These are phyloP conservation scores for Hepatocystis sp. DNA, from an alignment of 169 alveolate species.

Conservation along the genomic window DNA sequence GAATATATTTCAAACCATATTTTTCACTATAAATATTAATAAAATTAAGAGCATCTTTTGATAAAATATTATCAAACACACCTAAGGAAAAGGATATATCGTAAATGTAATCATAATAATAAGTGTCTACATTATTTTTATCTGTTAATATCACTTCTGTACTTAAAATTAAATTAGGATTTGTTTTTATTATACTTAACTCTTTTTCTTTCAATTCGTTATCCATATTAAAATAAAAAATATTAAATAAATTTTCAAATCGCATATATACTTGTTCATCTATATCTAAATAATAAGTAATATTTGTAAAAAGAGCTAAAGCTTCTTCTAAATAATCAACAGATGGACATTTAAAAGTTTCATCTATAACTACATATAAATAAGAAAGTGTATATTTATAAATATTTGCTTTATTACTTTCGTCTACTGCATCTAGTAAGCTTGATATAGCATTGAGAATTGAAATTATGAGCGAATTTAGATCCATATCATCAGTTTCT, in stretches of 20 bases:
- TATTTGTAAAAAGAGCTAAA: slow-evolving; percentile 44
- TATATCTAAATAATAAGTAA: slow-evolving; percentile 52
- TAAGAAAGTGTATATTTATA: slow-evolving; percentile 48
- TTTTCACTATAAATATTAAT: slow-evolving; percentile 43
- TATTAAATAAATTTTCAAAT: slow-evolving; percentile 64
- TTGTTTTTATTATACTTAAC: slow-evolving; percentile 20
- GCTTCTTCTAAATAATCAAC: slow-evolving; percentile 69
- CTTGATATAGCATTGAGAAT: slow-evolving; percentile 55
- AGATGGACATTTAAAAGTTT: slow-evolving; percentile 70
- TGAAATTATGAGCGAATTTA: slow-evolving; percentile 41
- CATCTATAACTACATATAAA: slow-evolving; percentile 56
- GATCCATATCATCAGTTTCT: slow-evolving; percentile 65
- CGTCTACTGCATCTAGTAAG: slow-evolving; percentile 60
- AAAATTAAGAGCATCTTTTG: slow-evolving; percentile 43
- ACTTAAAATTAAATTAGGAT: slow-evolving; percentile 41
- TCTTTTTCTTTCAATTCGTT: slow-evolving; percentile 42
- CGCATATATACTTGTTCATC: slow-evolving; percentile 65
- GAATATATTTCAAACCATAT: slow-evolving; percentile 54
- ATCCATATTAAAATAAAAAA: slow-evolving; percentile 62
- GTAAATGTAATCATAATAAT: slow-evolving; percentile 54
- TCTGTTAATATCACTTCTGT: slow-evolving; percentile 38
- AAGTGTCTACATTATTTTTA: slow-evolving; percentile 47
- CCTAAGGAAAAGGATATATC: slow-evolving; percentile 60
- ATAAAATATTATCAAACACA: slow-evolving; percentile 51
- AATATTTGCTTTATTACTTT: slow-evolving; percentile 41